Evolutionary conservation across 2,329 filamentous ascomycete genomes (phyloP).

Genomic region (Ambrosiella cleistominuta): DNA sequence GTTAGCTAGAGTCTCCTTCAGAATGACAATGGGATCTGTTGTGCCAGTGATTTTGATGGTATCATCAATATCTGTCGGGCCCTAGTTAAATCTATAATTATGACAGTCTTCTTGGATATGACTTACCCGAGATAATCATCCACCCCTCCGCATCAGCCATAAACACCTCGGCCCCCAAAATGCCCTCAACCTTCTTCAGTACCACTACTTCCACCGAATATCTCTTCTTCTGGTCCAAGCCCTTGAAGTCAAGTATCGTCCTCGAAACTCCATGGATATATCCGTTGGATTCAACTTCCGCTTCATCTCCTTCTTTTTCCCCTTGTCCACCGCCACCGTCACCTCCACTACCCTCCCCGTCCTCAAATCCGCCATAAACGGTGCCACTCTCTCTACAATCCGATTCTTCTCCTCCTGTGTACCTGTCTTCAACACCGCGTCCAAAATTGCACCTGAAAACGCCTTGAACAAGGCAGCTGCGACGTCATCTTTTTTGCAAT

Average conservation of each 20-base stretch:
- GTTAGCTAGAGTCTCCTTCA: conserved; percentile 70
- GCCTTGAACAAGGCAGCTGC: not conserved
- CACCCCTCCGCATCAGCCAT: conserved; percentile 66
- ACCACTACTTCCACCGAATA: conserved; percentile 32
- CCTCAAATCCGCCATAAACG: conserved; percentile 61
- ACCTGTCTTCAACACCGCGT: conserved; percentile 44
- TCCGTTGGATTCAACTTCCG: conserved; percentile 40
- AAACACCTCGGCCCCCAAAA: conserved; percentile 48
- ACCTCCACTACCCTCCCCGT: conserved; percentile 45
- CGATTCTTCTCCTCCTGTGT: conserved; percentile 39
- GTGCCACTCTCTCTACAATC: conserved; percentile 51
- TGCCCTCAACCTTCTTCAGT: conserved; percentile 33
- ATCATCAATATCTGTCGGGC: conserved; percentile 61
- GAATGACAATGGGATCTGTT: conserved; percentile 59
- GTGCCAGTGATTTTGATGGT: conserved; percentile 88
- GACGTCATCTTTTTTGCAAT: not conserved
- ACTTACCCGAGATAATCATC: conserved; percentile 57
- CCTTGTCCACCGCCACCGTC: not conserved
- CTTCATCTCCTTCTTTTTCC: not conserved
- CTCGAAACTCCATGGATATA: conserved; percentile 52
- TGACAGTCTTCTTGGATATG: not conserved
- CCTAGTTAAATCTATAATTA: not conserved
- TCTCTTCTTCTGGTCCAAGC: conserved; percentile 26
- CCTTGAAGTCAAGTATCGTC: conserved; percentile 38
- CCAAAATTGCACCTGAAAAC: not conserved